Evolutionary conservation across 1,139 yeast species (phyloP), one percentile per base, ranked within the genome.

Genomic region (Yamadazyma taylorii): DNA sequence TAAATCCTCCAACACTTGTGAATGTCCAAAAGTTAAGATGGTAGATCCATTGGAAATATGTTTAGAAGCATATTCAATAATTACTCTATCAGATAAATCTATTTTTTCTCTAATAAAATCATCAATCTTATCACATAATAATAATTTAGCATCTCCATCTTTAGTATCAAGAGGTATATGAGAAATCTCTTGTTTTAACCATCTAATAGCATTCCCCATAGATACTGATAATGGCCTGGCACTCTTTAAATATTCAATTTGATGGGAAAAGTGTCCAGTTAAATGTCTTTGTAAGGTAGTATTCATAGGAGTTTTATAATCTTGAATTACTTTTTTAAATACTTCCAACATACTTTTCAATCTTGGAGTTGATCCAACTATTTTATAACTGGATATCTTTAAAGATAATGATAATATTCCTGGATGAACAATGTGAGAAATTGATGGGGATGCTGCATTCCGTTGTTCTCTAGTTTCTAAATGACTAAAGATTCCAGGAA

Each of bases 131-230:
- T 73, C 81, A 44, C 78, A 63, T 41, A 94, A 70, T 24, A 70
- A 64, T n/a, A 62, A 65, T 55, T 88, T 90, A 29, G 97, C 96
- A 31, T 75, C 79, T 13, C 66, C 69, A 46, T 90, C 97, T 12
- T 79, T 68, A 21, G 79, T 69, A 47, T 85, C 95, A 40, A 85
- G 78, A 35, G 86, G 78, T 39, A 84, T 78, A 38, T 78, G 75
- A 1, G 96, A 82, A 40, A 94, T 92, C 56, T 87, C 94, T 63
- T 90, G 97, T 58, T 94, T 94, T 47, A 94, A 73, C 96, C 97
- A 89, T 51, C 98, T 79, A 47, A 94, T 94, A 3, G 97, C 94
- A 63, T 90, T 92, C 36, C 99, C 98, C 98, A 94, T 94, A 1
- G 96, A 79, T 8, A 90, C 86, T 40, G 95, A 81, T 39, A 94